Evolutionary conservation across 164 flowering plant species (phyloP).

Genomic region (Annona cherimola): DNA sequence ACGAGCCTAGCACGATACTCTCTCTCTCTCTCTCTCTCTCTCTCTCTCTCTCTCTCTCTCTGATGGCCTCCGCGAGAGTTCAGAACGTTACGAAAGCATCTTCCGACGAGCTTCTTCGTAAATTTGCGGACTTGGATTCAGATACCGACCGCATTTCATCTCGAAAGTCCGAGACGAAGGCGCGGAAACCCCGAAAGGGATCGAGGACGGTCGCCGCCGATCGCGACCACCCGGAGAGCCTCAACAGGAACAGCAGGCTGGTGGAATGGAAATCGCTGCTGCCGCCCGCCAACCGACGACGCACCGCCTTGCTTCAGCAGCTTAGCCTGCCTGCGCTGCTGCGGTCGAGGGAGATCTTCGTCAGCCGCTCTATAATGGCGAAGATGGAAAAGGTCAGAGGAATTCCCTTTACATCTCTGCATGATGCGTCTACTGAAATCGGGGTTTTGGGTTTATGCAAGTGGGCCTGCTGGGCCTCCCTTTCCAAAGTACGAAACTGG

Average conservation of each 20-base stretch:
- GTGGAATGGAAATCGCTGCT: conserved; percentile 63
- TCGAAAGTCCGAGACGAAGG: conserved; percentile 16
- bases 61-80: conserved; percentile 32
- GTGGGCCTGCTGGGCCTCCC: not conserved
- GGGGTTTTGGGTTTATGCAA: not conserved
- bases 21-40: not conserved
- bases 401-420: not conserved
- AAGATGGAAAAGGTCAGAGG: conserved; percentile 61
- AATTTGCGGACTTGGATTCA: conserved; percentile 57
- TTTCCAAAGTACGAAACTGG: no score
- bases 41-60: not conserved
- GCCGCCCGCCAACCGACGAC: conserved; percentile 27
- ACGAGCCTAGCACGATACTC: not conserved
- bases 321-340: conserved; percentile 34
- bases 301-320: conserved; percentile 33
- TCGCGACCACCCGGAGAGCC: conserved; percentile 17
- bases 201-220: not conserved
- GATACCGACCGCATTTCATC: conserved; percentile 13
- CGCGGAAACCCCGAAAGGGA: conserved; percentile 34
- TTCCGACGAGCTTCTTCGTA: conserved; percentile 74
- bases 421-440: not conserved
- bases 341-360: conserved; percentile 37
- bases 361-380: conserved; percentile 45
- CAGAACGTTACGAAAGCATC: conserved; percentile 69
- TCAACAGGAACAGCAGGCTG: conserved; percentile 15